Evolutionary conservation across 345 rosid species (phyloP), one percentile per base, ranked within the genome.

Genomic region (Pistacia atlantica): DNA sequence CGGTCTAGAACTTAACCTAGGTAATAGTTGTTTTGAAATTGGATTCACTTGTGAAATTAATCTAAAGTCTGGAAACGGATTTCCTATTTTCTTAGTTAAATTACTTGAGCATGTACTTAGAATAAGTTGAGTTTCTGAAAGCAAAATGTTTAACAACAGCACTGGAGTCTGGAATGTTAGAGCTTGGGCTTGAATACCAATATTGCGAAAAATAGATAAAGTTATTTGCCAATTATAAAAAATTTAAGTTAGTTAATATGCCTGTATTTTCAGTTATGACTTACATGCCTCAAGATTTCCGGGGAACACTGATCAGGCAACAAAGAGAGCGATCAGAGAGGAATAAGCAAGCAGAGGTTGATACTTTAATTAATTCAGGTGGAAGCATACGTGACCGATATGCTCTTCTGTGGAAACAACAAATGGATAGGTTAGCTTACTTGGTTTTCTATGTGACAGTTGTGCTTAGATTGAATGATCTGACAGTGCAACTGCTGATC

Each of bases 271-370:
- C 89, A 95, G 99, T 95, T 74, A 95, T 95, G 99, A 95, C 99
- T 76, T 95, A 95, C 89, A 84, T 95, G 97, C 99, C 99, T 86
- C 99, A 95, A 90, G 99, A 95, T 83, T 95, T 95, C 79, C 96
- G 99, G 18, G 99, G 97, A 71, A 87, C 92, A 17, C 83, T 95
- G 67, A 92, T 95, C 76, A 85, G 87, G 80, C 97, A 90, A 83
- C 98, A 93, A 81, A 90, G 89, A 81, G 99, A 95, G 76, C 84
- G 99, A 42, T 95, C 99, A n/a, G 99, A 95, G 86, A 93, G 91
- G 85, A 95, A 92, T 86, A 95, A 90, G 91, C 97, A 93, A 85
- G 97, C 96, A 28, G 98, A 89, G 81, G 97, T 93, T 84, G 97
- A 92, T 80, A 88, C 94, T 48, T 80, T 95, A 83, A 78, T 89